These are phyloP conservation scores for Ophidiomyces ophidiicola DNA, from an alignment of 2,329 filamentous ascomycete genomes.

Conservation along the genomic window DNA sequence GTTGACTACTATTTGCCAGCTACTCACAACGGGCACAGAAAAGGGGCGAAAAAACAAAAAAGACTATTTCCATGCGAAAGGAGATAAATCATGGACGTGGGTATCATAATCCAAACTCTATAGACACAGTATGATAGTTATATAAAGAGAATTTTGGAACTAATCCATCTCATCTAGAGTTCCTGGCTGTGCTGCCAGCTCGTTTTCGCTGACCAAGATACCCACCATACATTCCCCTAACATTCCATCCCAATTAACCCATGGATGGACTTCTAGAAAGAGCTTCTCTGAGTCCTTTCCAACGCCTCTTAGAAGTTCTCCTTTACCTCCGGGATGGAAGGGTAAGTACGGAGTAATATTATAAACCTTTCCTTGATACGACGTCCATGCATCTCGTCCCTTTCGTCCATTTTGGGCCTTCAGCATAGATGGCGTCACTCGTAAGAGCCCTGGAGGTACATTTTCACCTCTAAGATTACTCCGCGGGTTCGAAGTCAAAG, in stretches of 20 bases:
- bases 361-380: constrained; percentile 80
- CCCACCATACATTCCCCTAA: constrained; percentile 49
- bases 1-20: no score
- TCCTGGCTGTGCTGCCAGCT: constrained; percentile 22
- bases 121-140: no score
- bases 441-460: constrained; percentile 44
- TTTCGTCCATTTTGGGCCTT: constrained; percentile 68
- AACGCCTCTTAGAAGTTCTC: constrained; percentile 50
- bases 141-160: no score
- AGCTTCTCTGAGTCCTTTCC: constrained; percentile 54
- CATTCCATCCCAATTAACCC: constrained; percentile 59
- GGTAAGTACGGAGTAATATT: constrained; percentile 82
- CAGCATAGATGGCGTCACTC: constrained; percentile 72
- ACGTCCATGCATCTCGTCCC: constrained; percentile 81
- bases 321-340: constrained; percentile 71
- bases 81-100: no score
- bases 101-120: no score
- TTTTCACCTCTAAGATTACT: constrained; percentile 53
- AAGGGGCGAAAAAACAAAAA: no score
- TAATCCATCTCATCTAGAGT: constrained; percentile 50
- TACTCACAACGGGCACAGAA: no score
- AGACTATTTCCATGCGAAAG: no score
- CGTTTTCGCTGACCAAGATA: constrained; percentile 46
- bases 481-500: constrained; percentile 50
- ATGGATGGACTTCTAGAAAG: constrained; percentile 53